Conservation (phyloP, 2,329 filamentous ascomycete species). For the Ceratocystis cubensis region DNA sequence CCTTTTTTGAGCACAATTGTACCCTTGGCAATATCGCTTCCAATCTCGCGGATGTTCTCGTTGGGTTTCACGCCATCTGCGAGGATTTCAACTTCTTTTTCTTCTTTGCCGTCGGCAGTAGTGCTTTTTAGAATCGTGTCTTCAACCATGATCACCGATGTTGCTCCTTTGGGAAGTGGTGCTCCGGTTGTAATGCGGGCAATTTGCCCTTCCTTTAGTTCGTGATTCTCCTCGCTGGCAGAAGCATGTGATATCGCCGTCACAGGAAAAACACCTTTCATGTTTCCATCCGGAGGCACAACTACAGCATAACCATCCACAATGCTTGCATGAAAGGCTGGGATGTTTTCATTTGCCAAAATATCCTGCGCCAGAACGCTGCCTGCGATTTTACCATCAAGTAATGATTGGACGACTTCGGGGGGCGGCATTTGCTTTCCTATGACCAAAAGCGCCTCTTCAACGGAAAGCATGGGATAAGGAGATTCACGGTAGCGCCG, state of each 20-base stretch:
- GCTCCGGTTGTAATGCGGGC: slow-evolving; percentile 91
- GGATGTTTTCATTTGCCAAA: slow-evolving; percentile 66
- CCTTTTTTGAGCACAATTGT: slow-evolving; percentile 61
- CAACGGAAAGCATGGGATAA: slow-evolving; percentile 81
- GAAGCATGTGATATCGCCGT: slow-evolving; percentile 76
- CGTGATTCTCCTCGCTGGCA: slow-evolving; percentile 48
- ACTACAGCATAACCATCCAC: slow-evolving; percentile 92
- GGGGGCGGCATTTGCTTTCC: slow-evolving; percentile 57
- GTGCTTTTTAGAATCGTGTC: slow-evolving; percentile 67
- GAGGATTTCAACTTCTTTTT: slow-evolving; percentile 76
- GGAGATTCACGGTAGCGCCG: slow-evolving; percentile 72
- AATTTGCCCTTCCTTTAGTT: slow-evolving; percentile 59
- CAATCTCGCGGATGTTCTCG: slow-evolving; percentile 84
- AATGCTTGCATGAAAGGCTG: slow-evolving; percentile 88
- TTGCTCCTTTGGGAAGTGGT: slow-evolving; percentile 75
- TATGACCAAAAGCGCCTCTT: slow-evolving; percentile 65
- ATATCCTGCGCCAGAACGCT: slow-evolving; percentile 75
- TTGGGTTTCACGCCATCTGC: slow-evolving; percentile 60
- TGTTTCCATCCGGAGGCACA: slow-evolving; percentile 46
- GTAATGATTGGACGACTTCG: slow-evolving; percentile 42
- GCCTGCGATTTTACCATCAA: slow-evolving; percentile 56
- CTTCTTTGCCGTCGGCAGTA: slow-evolving; percentile 71
- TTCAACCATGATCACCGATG: slow-evolving; percentile 83
- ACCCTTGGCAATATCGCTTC: slow-evolving; percentile 67
- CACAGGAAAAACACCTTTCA: slow-evolving; percentile 76